A percentile compares a stretch with the other conserved stretches of the same genome.
phyloP scores from a whole-genome alignment of 2,329 filamentous ascomycete species.

The Neopestalotiopsis sp. region DNA sequence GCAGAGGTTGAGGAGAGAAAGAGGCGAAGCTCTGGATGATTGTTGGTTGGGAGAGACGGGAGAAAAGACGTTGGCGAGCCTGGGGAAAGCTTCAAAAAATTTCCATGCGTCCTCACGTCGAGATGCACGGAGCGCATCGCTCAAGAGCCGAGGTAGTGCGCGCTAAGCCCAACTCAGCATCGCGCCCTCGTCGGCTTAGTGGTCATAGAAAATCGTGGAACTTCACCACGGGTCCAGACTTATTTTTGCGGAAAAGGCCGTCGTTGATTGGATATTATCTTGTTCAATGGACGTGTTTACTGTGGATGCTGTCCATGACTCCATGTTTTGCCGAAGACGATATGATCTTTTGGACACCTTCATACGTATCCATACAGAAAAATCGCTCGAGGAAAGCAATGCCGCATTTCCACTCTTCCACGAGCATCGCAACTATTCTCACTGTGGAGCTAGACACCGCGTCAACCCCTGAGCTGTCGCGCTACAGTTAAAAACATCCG shows the following conservation, averaged over 20 bases:
- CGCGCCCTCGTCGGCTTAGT: constrained; percentile 28
- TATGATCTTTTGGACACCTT: background rate
- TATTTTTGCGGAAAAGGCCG: background rate
- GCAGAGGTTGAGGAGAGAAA: constrained; percentile 27
- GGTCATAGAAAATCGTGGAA: constrained; percentile 40
- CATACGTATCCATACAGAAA: no score
- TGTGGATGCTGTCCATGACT: background rate
- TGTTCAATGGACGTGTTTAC: background rate
- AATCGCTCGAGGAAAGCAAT: background rate
- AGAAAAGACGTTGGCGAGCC: constrained; percentile 26
- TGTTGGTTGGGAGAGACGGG: constrained; percentile 23
- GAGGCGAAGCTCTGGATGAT: constrained; percentile 29
- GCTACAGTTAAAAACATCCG: background rate
- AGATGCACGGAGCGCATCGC: constrained; percentile 10
- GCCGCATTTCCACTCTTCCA: no score
- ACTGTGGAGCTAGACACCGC: background rate
- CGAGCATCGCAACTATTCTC: background rate
- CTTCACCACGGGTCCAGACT: constrained; percentile 8
- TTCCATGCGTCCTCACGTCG: constrained; percentile 29
- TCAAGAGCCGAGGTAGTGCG: constrained; percentile 28
- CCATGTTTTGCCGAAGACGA: background rate
- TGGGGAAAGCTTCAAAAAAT: constrained; percentile 41
- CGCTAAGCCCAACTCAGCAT: constrained; percentile 37
- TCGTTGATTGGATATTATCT: background rate
- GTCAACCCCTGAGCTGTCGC: background rate